Base-by-base conservation (phyloP, 345 rosid species). In the Gossypium anomalum region DNA sequence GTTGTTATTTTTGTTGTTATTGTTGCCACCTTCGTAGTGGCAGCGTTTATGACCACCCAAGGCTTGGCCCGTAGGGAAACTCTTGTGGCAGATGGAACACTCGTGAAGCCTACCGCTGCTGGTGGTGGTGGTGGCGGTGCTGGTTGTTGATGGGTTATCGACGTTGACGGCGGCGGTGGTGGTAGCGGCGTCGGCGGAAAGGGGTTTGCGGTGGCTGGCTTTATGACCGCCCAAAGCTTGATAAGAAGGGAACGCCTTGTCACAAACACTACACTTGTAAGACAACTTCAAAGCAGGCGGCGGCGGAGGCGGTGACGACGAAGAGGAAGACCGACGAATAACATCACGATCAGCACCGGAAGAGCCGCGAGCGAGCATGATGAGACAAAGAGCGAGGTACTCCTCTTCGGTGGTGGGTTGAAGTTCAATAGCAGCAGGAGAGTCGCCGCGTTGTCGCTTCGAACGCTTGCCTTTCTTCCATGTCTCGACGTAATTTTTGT, bases 201-300 rank as follows among this genome's bases (percentile, higher is more conserved):
- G 41, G 29, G 87, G 83, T 71, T 93, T 95, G 45, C 97, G 85
- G 83, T 95, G 99, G 71, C 99, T 95, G 27, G 99, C 98, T 73
- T 95, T 95, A 83, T 93, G 99, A 2, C 99, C 99, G 1, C 99
- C 99, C 27, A 95, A 80, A 44, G 98, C 99, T 61, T 93, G 99
- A 78, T 95, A 93, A 10, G 99, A 95, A 66, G 86, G 74, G 75
- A 95, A 91, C 61, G 89, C 92, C 80, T 87, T 94, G 76, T 82
- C 72, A 72, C 98, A 94, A 4, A 93, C 96, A 67, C 85, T 78
- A 51, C 99, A 95, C 92, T 87, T 87, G 83, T 89, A 86, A 23
- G 83, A 38, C 51, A 82, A 83, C 73, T 78, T 83, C 75, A 75
- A 74, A 43, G 85, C 52, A 34, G 41, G 41, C 0, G 84, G 56